phyloP scores from a whole-genome alignment of 169 alveolate genomes.

The Besnoitia besnoiti region DNA sequence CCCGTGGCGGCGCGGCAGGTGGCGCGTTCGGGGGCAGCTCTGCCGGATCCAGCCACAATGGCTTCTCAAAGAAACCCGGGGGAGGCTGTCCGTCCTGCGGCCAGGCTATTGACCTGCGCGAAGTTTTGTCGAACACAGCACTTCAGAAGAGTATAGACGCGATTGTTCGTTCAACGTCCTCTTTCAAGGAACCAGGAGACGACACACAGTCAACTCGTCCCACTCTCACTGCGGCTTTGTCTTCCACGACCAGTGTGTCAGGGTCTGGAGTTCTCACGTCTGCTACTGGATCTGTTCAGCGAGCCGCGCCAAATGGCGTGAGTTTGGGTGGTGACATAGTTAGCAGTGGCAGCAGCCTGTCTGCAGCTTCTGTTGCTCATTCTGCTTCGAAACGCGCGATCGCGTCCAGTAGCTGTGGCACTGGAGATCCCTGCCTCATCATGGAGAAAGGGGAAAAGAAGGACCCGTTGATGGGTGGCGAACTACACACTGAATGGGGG shows the following conservation, averaged over 20 bases:
- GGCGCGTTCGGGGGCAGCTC: constrained; percentile 21
- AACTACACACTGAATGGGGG: no score
- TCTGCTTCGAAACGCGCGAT: not conserved
- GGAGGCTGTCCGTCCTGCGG: constrained; percentile 61
- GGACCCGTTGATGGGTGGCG: no score
- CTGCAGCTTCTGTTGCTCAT: not conserved
- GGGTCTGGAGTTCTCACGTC: not conserved
- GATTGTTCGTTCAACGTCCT: constrained; percentile 29
- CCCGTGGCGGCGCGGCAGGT: not conserved
- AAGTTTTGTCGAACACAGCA: constrained; percentile 41
- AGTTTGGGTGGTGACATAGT: not conserved
- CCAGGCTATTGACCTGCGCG: constrained; percentile 25
- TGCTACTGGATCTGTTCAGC: not conserved
- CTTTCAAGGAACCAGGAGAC: not conserved
- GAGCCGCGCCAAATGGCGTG: not conserved
- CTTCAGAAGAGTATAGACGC: constrained; percentile 64
- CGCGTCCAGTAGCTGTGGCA: not conserved
- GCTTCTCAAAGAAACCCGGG: not conserved
- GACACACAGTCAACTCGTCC: not conserved
- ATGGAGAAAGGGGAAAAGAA: not conserved
- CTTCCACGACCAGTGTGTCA: not conserved
- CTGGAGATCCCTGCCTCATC: not conserved
- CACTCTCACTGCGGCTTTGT: not conserved
- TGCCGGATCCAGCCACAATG: not conserved
- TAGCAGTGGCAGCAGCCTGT: not conserved